A percentile compares a stretch with the other conserved stretches of the same genome.
Conservation (phyloP, 176 grass and related monocot genomes). For the Echinochloa phyllopogon region DNA sequence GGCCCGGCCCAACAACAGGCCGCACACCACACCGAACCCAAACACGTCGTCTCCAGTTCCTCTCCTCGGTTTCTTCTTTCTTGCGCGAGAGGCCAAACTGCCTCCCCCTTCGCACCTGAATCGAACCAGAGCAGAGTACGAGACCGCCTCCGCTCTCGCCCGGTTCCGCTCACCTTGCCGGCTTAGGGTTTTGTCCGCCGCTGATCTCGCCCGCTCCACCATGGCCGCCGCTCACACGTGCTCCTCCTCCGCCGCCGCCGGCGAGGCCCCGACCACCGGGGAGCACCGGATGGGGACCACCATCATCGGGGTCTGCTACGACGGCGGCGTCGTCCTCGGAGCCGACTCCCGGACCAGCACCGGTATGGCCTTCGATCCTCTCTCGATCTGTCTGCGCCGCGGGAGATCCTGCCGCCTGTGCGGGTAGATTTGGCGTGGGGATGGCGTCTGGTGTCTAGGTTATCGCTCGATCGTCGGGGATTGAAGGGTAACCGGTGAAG, state of each 20-base stretch:
- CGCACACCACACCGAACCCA: neutral
- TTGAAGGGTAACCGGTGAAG: neutral
- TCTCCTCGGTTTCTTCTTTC: constrained; percentile 14
- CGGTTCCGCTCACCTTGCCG: neutral
- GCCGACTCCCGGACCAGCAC: constrained; percentile 98
- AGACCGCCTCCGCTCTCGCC: neutral
- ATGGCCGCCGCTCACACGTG: constrained; percentile 27
- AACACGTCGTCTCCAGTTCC: neutral
- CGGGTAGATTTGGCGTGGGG: neutral
- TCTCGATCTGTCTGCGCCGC: neutral
- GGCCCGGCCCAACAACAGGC: no score
- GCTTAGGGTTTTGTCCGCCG: constrained; percentile 13
- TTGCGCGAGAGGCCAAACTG: constrained; percentile 10
- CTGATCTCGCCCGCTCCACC: neutral
- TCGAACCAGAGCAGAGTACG: neutral
- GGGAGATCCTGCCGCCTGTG: neutral
- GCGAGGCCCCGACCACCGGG: constrained; percentile 47
- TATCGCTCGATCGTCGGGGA: neutral
- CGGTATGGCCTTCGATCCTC: constrained; percentile 43
- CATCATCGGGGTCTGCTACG: constrained; percentile 90
- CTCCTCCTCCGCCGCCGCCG: neutral
- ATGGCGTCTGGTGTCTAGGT: neutral
- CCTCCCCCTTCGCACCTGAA: neutral
- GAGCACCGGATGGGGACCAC: constrained; percentile 82
- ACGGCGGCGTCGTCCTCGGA: constrained; percentile 78